phyloP scores from a whole-genome alignment of 352 stramenopile genomes.

The Globisporangium irregulare region DNA sequence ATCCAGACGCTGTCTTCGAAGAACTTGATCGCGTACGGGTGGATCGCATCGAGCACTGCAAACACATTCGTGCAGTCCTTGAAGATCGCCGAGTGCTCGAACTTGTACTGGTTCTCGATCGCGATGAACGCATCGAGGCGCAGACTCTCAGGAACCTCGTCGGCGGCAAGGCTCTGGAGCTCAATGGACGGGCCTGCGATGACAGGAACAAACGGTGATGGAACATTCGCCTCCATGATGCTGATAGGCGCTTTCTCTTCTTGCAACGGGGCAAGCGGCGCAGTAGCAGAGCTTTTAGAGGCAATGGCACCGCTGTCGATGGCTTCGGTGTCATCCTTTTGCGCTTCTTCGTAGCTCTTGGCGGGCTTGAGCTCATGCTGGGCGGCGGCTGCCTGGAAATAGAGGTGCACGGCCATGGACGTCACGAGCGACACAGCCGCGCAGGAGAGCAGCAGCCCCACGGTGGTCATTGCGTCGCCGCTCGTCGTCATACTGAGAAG shows the following conservation, averaged over 20 bases:
- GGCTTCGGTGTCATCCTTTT: background rate
- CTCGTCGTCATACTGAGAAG: background rate
- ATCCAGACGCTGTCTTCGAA: constrained; percentile 41
- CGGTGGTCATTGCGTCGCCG: constrained; percentile 17
- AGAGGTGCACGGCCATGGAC: constrained; percentile 37
- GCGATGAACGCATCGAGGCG: constrained; percentile 53
- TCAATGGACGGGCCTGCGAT: constrained; percentile 17
- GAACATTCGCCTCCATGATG: background rate
- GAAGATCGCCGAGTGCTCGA: constrained; percentile 57
- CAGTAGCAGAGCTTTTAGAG: background rate
- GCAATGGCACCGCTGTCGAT: background rate
- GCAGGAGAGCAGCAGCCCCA: constrained; percentile 43
- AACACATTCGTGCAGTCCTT: constrained; percentile 56
- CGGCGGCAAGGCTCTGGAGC: constrained; percentile 21
- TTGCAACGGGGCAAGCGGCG: background rate
- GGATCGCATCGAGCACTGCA: constrained; percentile 57
- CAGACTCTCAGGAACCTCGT: constrained; percentile 35
- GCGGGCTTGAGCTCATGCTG: background rate
- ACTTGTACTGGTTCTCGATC: constrained; percentile 32
- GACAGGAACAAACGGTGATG: constrained; percentile 4
- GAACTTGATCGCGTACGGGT: constrained; percentile 50
- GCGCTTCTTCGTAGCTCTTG: background rate
- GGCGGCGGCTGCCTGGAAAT: constrained; percentile 20
- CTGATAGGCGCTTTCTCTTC: background rate
- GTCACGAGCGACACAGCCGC: constrained; percentile 33